Percentiles rank a stretch among this genome's conserved stretches.
Conservation (phyloP, 2,329 filamentous ascomycete species). For the Cercospora sesami region DNA sequence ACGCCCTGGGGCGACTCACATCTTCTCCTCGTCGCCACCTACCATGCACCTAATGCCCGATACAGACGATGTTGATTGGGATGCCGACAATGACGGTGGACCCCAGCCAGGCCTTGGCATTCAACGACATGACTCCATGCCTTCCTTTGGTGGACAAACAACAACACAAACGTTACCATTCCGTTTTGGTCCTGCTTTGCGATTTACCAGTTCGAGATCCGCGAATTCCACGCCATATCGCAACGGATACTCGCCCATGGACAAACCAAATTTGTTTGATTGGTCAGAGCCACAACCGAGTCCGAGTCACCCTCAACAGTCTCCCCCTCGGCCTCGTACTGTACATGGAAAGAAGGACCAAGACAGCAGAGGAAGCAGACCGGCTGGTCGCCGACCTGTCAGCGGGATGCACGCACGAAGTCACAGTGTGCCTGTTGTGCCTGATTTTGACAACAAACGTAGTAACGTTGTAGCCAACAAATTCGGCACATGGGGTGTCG, state of each 20-base stretch:
- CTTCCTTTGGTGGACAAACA: conserved; percentile 9
- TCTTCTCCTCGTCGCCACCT: conserved; percentile 49
- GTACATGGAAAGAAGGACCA: conserved; percentile 74
- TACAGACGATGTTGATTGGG: conserved; percentile 39
- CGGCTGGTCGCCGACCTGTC: conserved; percentile 66
- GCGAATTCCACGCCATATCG: conserved; percentile 42
- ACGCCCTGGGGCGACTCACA: conserved; percentile 33
- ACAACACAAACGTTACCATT: conserved; percentile 23
- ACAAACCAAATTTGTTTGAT: conserved; percentile 68
- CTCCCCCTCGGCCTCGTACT: conserved; percentile 67
- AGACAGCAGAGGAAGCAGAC: conserved; percentile 68
- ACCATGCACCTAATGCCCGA: conserved; percentile 43
- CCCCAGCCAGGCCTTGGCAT: conserved; percentile 36
- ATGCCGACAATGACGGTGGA: conserved; percentile 37
- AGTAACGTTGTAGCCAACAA: conserved; percentile 61
- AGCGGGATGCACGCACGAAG: conserved; percentile 71
- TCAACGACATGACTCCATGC: conserved; percentile 38
- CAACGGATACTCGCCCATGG: conserved; percentile 39
- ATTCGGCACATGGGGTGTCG: conserved; percentile 78
- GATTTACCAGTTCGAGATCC: conserved; percentile 36
- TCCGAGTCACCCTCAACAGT: conserved; percentile 63
- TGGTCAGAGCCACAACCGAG: conserved; percentile 60
- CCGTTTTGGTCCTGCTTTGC: conserved; percentile 31
- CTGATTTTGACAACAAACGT: conserved; percentile 59
- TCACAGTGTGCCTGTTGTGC: conserved; percentile 73